Evolutionary conservation across 352 stramenopile genomes (phyloP).

Genomic region (Pythium brachiatum): DNA sequence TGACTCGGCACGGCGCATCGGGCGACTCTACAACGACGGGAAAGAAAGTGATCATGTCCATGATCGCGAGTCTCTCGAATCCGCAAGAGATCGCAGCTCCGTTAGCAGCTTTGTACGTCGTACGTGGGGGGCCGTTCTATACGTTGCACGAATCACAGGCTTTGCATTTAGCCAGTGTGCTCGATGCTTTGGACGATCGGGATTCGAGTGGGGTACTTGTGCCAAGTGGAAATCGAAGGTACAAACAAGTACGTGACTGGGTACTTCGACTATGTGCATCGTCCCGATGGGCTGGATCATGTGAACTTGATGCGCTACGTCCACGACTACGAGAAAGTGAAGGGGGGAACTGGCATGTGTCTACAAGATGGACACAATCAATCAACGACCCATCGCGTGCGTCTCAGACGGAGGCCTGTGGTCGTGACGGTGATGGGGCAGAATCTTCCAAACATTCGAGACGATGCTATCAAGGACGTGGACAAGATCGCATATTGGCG

Average conservation of each 20-base stretch:
- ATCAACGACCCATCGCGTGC: not conserved
- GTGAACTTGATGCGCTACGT: not conserved
- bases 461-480: not conserved
- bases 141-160: slow-evolving; percentile 4
- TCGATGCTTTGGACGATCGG: not conserved
- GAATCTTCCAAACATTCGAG: not conserved
- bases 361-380: not conserved
- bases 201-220: not conserved
- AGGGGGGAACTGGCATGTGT: not conserved
- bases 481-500: not conserved
- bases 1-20: not conserved
- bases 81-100: slow-evolving; percentile 9
- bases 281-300: not conserved
- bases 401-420: not conserved
- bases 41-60: not conserved
- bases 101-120: slow-evolving; percentile 1
- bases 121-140: not conserved
- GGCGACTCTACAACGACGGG: not conserved
- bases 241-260: not conserved
- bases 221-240: too few species aligned
- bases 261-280: not conserved
- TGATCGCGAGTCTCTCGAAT: slow-evolving; percentile 9
- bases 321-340: not conserved
- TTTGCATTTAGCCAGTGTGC: not conserved
- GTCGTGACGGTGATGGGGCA: not conserved